These are phyloP conservation scores for Fusarium scirpi DNA, from an alignment of 2,329 filamentous ascomycete genomes.

Conservation along the genomic window DNA sequence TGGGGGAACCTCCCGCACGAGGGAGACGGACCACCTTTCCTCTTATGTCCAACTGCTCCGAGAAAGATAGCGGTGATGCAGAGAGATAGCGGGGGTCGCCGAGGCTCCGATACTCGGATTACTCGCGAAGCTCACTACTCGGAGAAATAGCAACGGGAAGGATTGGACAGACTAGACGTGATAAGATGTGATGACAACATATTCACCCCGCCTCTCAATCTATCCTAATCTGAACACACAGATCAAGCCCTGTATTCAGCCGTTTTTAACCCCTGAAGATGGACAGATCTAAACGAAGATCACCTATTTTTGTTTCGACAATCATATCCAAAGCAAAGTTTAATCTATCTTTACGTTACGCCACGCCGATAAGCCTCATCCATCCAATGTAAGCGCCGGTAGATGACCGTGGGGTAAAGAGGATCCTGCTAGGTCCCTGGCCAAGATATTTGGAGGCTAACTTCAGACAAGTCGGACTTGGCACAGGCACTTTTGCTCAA, in stretches of 20 bases:
- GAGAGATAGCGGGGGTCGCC: conserved; percentile 14
- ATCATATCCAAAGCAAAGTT: not conserved
- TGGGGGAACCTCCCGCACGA: conserved; percentile 1
- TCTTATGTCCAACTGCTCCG: conserved; percentile 5
- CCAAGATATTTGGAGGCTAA: conserved; percentile 25
- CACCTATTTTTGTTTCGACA: not conserved
- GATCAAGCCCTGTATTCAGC: not conserved
- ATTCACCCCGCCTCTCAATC: conserved; percentile 10
- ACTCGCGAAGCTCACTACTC: conserved; percentile 13
- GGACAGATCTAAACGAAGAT: not conserved
- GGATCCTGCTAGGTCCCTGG: conserved; percentile 1
- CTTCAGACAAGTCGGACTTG: conserved; percentile 23
- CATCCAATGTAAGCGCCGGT: not conserved
- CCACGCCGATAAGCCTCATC: not conserved
- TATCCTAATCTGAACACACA: not conserved
- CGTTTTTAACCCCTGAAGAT: not conserved
- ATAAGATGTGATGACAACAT: conserved; percentile 18
- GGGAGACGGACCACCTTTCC: conserved; percentile 6
- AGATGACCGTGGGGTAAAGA: conserved; percentile 7
- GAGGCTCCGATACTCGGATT: conserved; percentile 3
- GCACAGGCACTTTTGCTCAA: conserved; percentile 31
- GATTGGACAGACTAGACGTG: conserved; percentile 10
- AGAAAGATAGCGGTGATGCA: conserved; percentile 13
- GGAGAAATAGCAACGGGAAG: conserved; percentile 25
- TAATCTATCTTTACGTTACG: not conserved